Base-by-base conservation (phyloP, 768 basidiomycete species). In the Leccinum variicolor region DNA sequence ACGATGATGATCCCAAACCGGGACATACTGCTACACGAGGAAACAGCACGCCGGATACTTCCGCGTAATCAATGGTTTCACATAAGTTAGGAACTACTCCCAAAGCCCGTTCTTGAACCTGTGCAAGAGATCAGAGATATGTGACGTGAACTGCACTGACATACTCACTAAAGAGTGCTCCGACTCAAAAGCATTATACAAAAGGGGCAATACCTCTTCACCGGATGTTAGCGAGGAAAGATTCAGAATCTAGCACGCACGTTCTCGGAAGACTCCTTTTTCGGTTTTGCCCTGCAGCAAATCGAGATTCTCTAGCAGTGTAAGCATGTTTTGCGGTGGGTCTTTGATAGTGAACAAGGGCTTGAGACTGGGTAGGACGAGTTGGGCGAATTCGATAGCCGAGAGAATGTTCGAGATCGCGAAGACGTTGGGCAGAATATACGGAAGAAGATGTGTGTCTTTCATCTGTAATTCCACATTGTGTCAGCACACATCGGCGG, bases 241-340 rank as follows among this genome's bases (percentile, higher is more conserved):
- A 53, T 15, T 15, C 13, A 15, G 43, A 47, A 33, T 17, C 2
- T 25, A 33, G 49, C 3, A 79, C 89, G 67, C 62, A 97, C 94
- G 90, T 73, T 95, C 94, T 64, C 91, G 80, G 73, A 98, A 98
- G 3, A 89, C 82, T 10, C 73, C 74, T 61, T 94, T 92, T 54
- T 90, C 86, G 2, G 94, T 95, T 75, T 99, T 99, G 57, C 80
- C 84, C 65, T 94, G 92, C 28, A 99, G 78, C 75, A 94, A 82
- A 23, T 82, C 76, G 8, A 99, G 79, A 65, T 96, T 96, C 64
- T 98, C 94, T 47, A 99, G 73, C 25, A 99, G 75, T 0, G 94
- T 94, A 52, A 98, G 73, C 92, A 98, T 96, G 62, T 95, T 97
- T 73, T 98, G 95, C 0, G 96, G 95, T 17, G 97, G 96, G 65